Evolutionary conservation across 192 early-diverging fungal species (phyloP).

Genomic region (Podila minutissima): DNA sequence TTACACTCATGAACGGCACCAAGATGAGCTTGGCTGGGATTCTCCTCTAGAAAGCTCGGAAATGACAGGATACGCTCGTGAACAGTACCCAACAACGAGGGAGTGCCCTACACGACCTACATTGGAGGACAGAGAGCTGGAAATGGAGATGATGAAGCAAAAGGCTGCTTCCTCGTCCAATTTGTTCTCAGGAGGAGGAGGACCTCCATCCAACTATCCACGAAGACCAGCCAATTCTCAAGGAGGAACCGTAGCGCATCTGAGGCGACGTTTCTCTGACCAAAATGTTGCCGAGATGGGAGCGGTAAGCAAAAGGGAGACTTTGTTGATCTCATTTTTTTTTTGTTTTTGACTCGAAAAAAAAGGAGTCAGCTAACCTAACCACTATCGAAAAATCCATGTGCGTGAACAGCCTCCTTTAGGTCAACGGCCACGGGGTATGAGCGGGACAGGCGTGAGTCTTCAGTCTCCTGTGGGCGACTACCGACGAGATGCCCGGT

Average conservation of each 20-base stretch:
- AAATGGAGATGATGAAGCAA: slow-evolving; percentile 27
- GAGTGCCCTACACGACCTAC: slow-evolving; percentile 32
- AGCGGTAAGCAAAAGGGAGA: not conserved
- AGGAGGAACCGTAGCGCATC: slow-evolving; percentile 35
- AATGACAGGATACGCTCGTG: slow-evolving; percentile 26
- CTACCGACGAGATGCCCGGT: slow-evolving; percentile 29
- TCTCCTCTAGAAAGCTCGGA: slow-evolving; percentile 8
- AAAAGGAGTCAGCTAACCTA: not conserved
- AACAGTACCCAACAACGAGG: slow-evolving; percentile 36
- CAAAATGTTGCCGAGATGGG: slow-evolving; percentile 20
- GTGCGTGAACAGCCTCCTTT: not conserved
- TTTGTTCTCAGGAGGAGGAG: not conserved
- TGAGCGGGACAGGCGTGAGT: slow-evolving; percentile 19
- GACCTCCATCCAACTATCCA: slow-evolving; percentile 4
- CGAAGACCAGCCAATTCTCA: slow-evolving; percentile 20
- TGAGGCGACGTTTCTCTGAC: slow-evolving; percentile 38
- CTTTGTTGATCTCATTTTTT: not conserved
- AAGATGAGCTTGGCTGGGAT: slow-evolving; percentile 7
- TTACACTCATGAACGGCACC: slow-evolving; percentile 18
- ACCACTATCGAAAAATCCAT: not conserved
- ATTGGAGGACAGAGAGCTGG: slow-evolving; percentile 38
- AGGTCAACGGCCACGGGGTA: slow-evolving; percentile 23
- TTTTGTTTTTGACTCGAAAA: not conserved
- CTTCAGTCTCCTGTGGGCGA: slow-evolving; percentile 2
- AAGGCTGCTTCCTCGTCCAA: slow-evolving; percentile 8